A percentile compares a stretch with the other conserved stretches of the same genome.
Evolutionary conservation across 106 monocot species (phyloP).

Genomic region (Alisma plantagoaquatica): DNA sequence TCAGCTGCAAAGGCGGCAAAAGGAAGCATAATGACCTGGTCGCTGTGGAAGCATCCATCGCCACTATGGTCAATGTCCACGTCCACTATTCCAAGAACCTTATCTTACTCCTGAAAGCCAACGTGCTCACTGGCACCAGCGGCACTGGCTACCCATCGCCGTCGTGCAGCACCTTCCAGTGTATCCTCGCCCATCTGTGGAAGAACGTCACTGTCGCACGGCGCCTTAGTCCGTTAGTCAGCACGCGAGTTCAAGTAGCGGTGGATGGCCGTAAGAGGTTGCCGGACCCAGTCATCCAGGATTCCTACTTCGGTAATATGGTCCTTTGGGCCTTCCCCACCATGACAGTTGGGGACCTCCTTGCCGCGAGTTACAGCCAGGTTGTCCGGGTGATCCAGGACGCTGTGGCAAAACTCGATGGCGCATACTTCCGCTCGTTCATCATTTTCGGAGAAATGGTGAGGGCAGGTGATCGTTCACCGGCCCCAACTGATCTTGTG

Average conservation of each 20-base stretch:
- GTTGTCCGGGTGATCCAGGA: conserved; percentile 10
- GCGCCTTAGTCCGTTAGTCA: neutral
- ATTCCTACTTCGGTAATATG: too few species aligned
- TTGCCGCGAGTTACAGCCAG: neutral
- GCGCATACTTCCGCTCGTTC: conserved; percentile 1
- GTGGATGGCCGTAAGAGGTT: conserved; percentile 12
- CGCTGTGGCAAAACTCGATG: neutral
- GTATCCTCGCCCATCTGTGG: conserved; percentile 10
- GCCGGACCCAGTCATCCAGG: neutral
- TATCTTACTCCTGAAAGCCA: neutral
- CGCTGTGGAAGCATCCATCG: neutral
- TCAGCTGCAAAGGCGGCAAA: too few species aligned
- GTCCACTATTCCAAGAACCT: neutral
- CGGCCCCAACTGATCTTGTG: too few species aligned
- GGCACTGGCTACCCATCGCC: too few species aligned
- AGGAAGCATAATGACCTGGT: too few species aligned
- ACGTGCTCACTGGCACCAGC: neutral
- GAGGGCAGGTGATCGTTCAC: neutral
- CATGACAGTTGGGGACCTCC: too few species aligned
- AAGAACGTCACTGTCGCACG: conserved; percentile 16
- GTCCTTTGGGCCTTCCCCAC: too few species aligned
- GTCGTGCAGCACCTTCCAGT: conserved; percentile 8
- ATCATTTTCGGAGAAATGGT: neutral
- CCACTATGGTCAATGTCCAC: neutral
- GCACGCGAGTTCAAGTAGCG: neutral